Conservation (phyloP, 2,329 filamentous ascomycete species). For the Stagonosporopsis vannaccii region DNA sequence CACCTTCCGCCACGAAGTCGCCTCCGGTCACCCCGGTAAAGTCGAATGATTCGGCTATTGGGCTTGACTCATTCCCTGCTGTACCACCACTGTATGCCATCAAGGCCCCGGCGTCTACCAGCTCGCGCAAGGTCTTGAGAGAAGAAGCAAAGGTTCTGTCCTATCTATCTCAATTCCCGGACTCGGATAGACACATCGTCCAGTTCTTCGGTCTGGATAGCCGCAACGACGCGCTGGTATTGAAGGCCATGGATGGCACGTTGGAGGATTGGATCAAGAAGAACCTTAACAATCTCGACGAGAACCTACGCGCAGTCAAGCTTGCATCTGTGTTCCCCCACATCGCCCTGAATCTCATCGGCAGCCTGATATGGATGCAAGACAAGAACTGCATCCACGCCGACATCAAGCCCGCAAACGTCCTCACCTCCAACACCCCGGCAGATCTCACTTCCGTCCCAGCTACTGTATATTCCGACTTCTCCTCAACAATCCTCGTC, state of each 20-base stretch:
- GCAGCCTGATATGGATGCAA: constrained; percentile 54
- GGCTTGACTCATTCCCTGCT: constrained; percentile 13
- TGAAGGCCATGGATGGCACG: constrained; percentile 43
- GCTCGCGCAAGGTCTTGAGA: constrained; percentile 40
- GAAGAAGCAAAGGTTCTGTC: constrained; percentile 45
- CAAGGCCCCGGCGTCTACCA: constrained; percentile 42
- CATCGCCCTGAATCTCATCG: constrained; percentile 51
- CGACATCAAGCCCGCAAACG: constrained; percentile 59
- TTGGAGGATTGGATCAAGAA: constrained; percentile 43
- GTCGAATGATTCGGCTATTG: constrained; percentile 26
- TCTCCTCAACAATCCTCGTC: constrained; percentile 49
- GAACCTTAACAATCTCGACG: constrained; percentile 38
- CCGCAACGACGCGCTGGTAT: constrained; percentile 39
- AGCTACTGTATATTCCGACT: constrained; percentile 52
- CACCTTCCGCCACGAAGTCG: constrained; percentile 24
- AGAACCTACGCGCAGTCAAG: constrained; percentile 40
- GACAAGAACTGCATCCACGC: constrained; percentile 50
- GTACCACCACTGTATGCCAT: constrained; percentile 41
- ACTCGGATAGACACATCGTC: constrained; percentile 35
- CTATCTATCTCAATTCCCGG: constrained; percentile 39
- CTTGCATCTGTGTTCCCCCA: constrained; percentile 50
- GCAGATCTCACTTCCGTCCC: constrained; percentile 9
- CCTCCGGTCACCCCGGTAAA: constrained; percentile 40
- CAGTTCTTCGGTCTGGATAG: constrained; percentile 45
- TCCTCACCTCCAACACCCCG: constrained; percentile 45